phyloP scores from a whole-genome alignment of 2,329 filamentous ascomycete species.

The Penicillium nordicum region DNA sequence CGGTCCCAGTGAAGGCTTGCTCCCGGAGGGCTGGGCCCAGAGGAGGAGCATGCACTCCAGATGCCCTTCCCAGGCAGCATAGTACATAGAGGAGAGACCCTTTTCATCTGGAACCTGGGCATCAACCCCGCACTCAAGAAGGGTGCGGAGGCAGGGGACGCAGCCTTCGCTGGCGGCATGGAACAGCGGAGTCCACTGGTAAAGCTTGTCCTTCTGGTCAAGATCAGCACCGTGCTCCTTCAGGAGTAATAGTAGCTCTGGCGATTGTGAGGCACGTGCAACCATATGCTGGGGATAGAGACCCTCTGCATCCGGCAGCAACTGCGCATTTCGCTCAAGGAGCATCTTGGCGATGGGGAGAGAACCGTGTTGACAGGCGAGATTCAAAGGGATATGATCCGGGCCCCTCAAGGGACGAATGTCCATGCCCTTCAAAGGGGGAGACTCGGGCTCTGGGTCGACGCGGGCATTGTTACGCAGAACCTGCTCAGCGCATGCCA shows the following conservation, averaged over 20 bases:
- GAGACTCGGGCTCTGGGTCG: constrained; percentile 63
- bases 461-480: constrained; percentile 77
- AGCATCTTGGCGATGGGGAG: constrained; percentile 80
- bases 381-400: constrained; percentile 89
- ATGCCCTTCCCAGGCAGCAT: constrained; percentile 96
- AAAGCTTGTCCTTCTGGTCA: constrained; percentile 90
- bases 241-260: constrained; percentile 73
- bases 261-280: constrained; percentile 78
- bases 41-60: constrained; percentile 90
- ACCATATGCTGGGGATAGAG: constrained; percentile 96
- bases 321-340: constrained; percentile 71
- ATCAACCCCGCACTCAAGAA: constrained; percentile 76
- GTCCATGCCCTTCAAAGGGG: neutral
- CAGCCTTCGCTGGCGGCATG: constrained; percentile 96
- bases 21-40: constrained; percentile 38
- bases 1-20: constrained; percentile 27
- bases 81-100: constrained; percentile 90
- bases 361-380: constrained; percentile 92
- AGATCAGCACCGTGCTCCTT: constrained; percentile 84
- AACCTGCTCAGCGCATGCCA: constrained; percentile 74
- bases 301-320: constrained; percentile 93
- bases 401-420: constrained; percentile 51
- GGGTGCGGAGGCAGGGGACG: constrained; percentile 76
- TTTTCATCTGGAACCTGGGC: constrained; percentile 86
- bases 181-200: constrained; percentile 94